Evolutionary conservation across 2,329 filamentous ascomycete species (phyloP).

Genomic region (Epichloe sibirici): DNA sequence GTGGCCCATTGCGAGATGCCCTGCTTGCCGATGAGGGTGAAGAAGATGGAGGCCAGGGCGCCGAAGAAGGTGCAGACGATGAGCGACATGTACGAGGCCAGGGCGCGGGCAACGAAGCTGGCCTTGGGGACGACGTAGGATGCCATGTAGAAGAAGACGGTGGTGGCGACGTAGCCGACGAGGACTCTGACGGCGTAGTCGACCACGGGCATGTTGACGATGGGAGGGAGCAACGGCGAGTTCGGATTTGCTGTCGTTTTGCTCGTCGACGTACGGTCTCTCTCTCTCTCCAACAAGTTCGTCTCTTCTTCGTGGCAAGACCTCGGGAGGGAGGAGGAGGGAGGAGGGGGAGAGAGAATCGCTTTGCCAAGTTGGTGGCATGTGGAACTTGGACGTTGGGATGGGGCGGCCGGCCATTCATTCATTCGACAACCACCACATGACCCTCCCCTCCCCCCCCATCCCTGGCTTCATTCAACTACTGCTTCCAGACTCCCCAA

Average conservation of each 20-base stretch:
- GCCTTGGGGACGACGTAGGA: constrained; percentile 45
- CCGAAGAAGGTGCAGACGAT: constrained; percentile 57
- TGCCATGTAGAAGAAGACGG: constrained; percentile 47
- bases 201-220: constrained; percentile 14
- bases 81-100: constrained; percentile 54
- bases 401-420: too few species aligned
- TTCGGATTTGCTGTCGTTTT: neutral
- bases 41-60: constrained; percentile 56
- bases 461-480: too few species aligned
- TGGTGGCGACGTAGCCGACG: constrained; percentile 38
- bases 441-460: too few species aligned
- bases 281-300: neutral
- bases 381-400: too few species aligned
- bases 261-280: too few species aligned
- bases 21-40: constrained; percentile 60
- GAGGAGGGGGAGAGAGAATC: neutral
- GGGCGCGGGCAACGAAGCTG: constrained; percentile 56
- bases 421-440: too few species aligned
- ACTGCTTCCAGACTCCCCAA: too few species aligned
- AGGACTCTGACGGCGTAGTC: constrained; percentile 33
- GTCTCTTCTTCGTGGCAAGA: neutral
- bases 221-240: neutral
- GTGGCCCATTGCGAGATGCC: constrained; percentile 78
- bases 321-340: neutral
- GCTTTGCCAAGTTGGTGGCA: too few species aligned